Percentiles rank a stretch among this genome's conserved stretches.
These are phyloP conservation scores for Coccomyxa sp. DNA, from an alignment of 139 green algal species.

Conservation along the genomic window DNA sequence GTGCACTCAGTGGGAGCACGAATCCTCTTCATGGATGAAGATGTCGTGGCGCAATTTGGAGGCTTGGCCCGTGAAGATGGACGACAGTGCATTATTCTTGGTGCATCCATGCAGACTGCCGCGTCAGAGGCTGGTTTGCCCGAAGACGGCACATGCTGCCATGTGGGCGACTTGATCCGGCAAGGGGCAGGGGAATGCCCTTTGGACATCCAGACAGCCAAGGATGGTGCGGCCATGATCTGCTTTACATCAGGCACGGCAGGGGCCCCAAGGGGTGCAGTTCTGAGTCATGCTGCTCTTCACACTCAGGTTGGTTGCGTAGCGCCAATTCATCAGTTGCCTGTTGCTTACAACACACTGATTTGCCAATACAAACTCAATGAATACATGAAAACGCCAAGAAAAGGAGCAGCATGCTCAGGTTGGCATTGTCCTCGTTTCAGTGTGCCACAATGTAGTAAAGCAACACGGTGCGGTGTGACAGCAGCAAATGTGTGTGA, in stretches of 20 bases:
- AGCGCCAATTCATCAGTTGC: constrained; percentile 35
- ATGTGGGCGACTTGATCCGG: background rate
- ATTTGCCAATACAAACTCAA: no score
- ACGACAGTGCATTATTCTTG: background rate
- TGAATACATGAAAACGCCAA: no score
- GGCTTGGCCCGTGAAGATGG: background rate
- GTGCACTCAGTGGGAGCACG: constrained; percentile 13
- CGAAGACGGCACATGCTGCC: constrained; percentile 3
- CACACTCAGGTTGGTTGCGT: constrained; percentile 53
- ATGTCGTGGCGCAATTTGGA: background rate
- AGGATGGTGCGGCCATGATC: constrained; percentile 29
- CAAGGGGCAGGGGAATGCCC: background rate
- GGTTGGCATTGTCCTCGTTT: no score
- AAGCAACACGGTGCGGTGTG: no score
- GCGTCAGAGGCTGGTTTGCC: background rate
- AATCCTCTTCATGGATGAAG: background rate
- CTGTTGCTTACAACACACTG: background rate
- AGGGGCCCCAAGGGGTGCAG: constrained; percentile 53
- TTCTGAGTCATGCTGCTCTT: constrained; percentile 56
- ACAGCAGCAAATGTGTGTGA: no score
- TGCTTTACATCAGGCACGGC: constrained; percentile 63
- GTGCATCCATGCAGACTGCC: background rate
- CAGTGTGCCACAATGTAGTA: no score
- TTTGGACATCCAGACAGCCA: background rate
- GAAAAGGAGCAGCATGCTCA: no score